Conservation (phyloP, 805 yeast species). For the Pichia rugopelliculosa region DNA sequence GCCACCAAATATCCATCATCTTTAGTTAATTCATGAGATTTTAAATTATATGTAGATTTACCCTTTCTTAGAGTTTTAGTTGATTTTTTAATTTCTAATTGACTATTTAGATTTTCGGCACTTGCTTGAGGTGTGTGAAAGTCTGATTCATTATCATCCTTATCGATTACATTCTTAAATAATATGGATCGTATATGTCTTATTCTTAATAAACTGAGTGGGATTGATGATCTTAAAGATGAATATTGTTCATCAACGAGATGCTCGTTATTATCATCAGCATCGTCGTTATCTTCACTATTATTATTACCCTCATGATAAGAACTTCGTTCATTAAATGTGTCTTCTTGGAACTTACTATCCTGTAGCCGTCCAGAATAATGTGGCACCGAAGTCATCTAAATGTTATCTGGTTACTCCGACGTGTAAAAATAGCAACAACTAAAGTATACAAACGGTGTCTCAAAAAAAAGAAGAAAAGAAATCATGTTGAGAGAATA, state of each 20-base stretch:
- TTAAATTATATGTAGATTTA: constrained; percentile 2
- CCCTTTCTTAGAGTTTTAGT: neutral
- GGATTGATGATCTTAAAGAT: constrained; percentile 6
- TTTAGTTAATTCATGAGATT: neutral
- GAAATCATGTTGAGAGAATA: neutral
- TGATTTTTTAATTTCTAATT: neutral
- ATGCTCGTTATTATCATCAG: neutral
- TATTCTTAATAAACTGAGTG: constrained; percentile 16
- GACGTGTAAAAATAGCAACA: too few relatives aligned
- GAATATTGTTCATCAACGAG: too few relatives aligned
- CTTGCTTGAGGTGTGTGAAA: neutral
- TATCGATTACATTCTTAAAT: neutral
- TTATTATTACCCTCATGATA: neutral
- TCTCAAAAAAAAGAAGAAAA: too few relatives aligned
- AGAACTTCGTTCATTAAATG: neutral
- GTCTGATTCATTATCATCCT: neutral
- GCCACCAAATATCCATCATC: too few relatives aligned
- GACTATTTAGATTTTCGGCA: neutral
- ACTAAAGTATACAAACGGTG: too few relatives aligned
- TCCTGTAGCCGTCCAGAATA: neutral
- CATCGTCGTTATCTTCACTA: neutral
- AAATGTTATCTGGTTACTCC: neutral
- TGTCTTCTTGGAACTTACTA: neutral
- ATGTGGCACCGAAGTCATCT: constrained; percentile 12
- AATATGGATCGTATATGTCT: constrained; percentile 19